phyloP scores from a whole-genome alignment of 805 yeast species.

The Metschnikowia rubicola region DNA sequence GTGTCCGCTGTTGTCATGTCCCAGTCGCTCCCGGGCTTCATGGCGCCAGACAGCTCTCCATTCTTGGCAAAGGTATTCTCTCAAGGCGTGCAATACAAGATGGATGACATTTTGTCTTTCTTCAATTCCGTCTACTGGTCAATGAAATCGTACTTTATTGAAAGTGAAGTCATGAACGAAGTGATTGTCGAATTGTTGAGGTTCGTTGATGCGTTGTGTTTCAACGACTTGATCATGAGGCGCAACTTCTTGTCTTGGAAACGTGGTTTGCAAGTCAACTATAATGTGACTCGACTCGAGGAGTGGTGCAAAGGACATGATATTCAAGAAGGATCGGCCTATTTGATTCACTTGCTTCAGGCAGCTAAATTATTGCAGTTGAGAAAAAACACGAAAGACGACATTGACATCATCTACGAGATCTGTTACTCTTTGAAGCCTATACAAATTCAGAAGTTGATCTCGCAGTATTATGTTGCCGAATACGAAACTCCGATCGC shows the following conservation, averaged over 20 bases:
- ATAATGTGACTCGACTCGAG: conserved; percentile 92
- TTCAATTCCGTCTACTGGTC: conserved; percentile 91
- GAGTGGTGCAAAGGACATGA: conserved; percentile 98
- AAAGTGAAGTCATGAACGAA: conserved; percentile 76
- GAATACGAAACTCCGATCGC: conserved; percentile 94
- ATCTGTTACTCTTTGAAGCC: conserved; percentile 93
- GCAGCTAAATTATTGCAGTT: conserved; percentile 91
- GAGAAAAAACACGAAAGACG: conserved; percentile 83
- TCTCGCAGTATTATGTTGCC: conserved; percentile 84
- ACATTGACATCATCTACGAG: conserved; percentile 87
- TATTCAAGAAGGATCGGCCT: conserved; percentile 79
- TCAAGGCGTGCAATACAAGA: conserved; percentile 68
- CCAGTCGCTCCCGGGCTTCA: conserved; percentile 94
- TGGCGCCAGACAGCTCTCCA: conserved; percentile 78
- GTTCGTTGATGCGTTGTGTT: conserved; percentile 88
- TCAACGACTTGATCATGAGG: conserved; percentile 93
- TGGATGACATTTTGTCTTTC: conserved; percentile 91
- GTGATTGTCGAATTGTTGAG: conserved; percentile 79
- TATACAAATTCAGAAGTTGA: conserved; percentile 89
- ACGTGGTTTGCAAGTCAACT: conserved; percentile 93
- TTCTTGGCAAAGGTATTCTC: conserved; percentile 81
- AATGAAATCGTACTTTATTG: conserved; percentile 86
- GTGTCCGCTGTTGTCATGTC: conserved; percentile 93
- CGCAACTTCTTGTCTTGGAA: conserved; percentile 95
- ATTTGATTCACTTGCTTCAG: conserved; percentile 83